Base-by-base conservation (phyloP, 768 basidiomycete genomes). In the Trametes cubensis region DNA sequence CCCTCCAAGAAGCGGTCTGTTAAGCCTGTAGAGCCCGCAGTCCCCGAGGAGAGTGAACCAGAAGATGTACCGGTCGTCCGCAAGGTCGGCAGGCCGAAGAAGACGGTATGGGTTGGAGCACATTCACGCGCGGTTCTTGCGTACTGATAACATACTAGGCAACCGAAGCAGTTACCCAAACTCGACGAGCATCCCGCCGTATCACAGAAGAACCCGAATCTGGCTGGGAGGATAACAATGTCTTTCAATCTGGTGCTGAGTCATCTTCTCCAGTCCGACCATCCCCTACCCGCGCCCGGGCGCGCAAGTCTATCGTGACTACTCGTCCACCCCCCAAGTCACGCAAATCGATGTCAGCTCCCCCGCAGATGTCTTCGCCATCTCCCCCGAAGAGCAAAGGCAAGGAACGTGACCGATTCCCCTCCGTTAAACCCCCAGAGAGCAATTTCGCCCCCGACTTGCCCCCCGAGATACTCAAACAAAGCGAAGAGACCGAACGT, bases 221-320 rank as follows among this genome's bases (percentile, higher is more conserved):
- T 67, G 90, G 90, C 38, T 94, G 92, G 91, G 92, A 94, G 69
- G 92, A 93, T 66, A 92, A 92, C 69, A 94, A 94, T 65, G 85
- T 92, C 28, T 94, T 94, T 72, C 92, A 94, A 70, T 92, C 90
- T 10, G 92, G 90, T n/a, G 88, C 88, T 5, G 92, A 94, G 67
- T 89, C 88, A n/a, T 90, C 90, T 7, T 92, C 90, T 15, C 91
- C 92, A 38, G 74, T 72, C 11, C 87, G 86, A 18, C 85, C 88
- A 39, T 83, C 86, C 6, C 88, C 86, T 23, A 71, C 71, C 34
- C 69, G 70, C 11, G 65, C 47, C 61, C 75, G 61, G 75, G 79
- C 66, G 67, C 78, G 56, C 80, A 80, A 74, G 65, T 78, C 47
- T 70, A 80, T 60, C 76, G 81, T 63, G 80, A 77, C 64, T 61